phyloP scores from a whole-genome alignment of 331 rosid genomes.

The Prunus yedoensis region DNA sequence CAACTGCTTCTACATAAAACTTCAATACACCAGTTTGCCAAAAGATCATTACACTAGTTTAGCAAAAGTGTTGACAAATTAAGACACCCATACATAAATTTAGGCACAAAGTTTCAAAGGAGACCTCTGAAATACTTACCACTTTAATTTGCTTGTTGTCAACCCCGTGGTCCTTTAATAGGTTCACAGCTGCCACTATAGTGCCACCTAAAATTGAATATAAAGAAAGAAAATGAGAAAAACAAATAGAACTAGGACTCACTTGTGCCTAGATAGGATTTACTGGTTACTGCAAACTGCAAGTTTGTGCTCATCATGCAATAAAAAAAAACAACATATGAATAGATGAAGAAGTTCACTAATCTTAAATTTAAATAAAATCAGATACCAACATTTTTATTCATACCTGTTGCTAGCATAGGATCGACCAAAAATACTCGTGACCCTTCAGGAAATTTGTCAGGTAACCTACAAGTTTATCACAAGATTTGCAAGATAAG shows the following conservation, averaged over 20 bases:
- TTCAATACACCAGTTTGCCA: background rate
- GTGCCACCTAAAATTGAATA: constrained; percentile 73
- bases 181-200: constrained; percentile 69
- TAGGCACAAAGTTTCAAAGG: background rate
- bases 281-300: background rate
- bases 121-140: constrained; percentile 31
- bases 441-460: constrained; percentile 67
- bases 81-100: background rate
- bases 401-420: constrained; percentile 91
- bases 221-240: background rate
- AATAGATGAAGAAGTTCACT: background rate
- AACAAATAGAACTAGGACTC: constrained; percentile 3
- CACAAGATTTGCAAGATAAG: background rate
- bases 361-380: background rate
- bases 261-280: background rate
- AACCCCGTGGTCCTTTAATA: constrained; percentile 75
- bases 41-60: background rate
- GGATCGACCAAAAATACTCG: constrained; percentile 88
- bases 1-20: background rate
- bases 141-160: constrained; percentile 77
- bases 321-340: background rate
- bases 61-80: background rate
- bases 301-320: background rate
- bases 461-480: constrained; percentile 64
- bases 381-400: constrained; percentile 14